Evolutionary conservation across 2,329 filamentous ascomycete species (phyloP).

Genomic region (Cladosporium velox): DNA sequence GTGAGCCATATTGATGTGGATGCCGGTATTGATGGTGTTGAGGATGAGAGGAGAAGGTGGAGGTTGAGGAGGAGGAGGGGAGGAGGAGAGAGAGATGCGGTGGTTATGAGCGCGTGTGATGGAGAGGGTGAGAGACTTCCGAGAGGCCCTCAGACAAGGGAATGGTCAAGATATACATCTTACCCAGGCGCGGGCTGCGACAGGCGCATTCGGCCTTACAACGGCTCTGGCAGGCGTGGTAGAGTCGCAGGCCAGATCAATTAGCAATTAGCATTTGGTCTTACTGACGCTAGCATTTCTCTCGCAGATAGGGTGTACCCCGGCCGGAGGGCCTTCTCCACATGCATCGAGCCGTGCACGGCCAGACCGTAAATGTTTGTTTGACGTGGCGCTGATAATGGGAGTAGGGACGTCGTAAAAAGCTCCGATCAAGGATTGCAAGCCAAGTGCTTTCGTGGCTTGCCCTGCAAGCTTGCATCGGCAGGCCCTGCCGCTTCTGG

Average conservation of each 20-base stretch:
- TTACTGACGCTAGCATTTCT: constrained; percentile 12
- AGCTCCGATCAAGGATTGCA: constrained; percentile 11
- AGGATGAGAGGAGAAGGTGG: neutral
- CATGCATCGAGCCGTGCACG: constrained; percentile 16
- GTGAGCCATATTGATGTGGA: neutral
- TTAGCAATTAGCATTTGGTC: constrained; percentile 13
- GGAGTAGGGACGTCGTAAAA: neutral
- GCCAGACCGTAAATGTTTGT: constrained; percentile 6
- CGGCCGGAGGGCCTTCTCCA: constrained; percentile 10
- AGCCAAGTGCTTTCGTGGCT: constrained; percentile 4
- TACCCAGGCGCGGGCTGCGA: constrained; percentile 3
- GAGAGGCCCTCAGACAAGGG: neutral
- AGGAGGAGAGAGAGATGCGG: neutral
- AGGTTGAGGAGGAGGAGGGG: neutral
- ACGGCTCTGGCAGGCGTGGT: constrained; percentile 10
- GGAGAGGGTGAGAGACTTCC: neutral
- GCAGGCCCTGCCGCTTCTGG: constrained; percentile 7
- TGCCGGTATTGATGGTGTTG: neutral
- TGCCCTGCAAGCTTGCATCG: constrained; percentile 11
- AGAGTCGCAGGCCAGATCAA: constrained; percentile 6
- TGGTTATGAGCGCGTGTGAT: neutral
- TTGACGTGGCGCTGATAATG: constrained; percentile 16
- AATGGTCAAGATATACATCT: constrained; percentile 17
- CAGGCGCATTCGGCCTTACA: constrained; percentile 16
- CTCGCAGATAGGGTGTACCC: constrained; percentile 10